Conservation (phyloP, 495 filamentous ascomycete species). For the Ramalina intermedia region DNA sequence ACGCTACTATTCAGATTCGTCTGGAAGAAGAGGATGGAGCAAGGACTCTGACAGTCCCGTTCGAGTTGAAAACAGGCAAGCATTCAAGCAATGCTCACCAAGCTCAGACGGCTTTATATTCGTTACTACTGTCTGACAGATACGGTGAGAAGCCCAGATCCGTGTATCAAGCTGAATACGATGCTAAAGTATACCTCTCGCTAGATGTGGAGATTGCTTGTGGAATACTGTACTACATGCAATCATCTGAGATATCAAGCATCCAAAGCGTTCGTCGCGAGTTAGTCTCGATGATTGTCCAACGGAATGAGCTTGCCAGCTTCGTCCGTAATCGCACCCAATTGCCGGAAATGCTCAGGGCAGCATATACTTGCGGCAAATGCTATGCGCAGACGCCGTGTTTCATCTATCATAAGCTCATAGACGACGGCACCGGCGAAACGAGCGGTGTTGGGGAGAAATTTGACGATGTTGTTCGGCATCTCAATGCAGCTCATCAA, state of each 20-base stretch:
- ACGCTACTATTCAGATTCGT: conserved; percentile 89
- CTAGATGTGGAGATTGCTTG: conserved; percentile 72
- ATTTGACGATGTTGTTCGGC: conserved; percentile 59
- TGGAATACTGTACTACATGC: conserved; percentile 89
- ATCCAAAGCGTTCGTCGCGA: conserved; percentile 76
- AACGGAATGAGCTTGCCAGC: conserved; percentile 77
- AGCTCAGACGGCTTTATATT: conserved; percentile 91
- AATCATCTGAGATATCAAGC: conserved; percentile 68
- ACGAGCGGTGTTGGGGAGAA: conserved; percentile 60
- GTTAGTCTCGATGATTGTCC: conserved; percentile 86
- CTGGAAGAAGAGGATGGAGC: conserved; percentile 49
- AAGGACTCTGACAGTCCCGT: conserved; percentile 68
- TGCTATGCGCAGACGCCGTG: conserved; percentile 84
- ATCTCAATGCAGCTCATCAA: conserved; percentile 56
- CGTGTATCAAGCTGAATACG: not conserved
- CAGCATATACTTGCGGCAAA: conserved; percentile 55
- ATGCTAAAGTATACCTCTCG: conserved; percentile 6
- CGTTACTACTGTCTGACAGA: conserved; percentile 78
- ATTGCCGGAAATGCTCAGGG: conserved; percentile 75
- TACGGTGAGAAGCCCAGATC: conserved; percentile 44
- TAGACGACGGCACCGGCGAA: conserved; percentile 68
- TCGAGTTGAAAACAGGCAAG: conserved; percentile 90
- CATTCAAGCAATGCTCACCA: conserved; percentile 60
- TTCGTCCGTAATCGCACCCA: conserved; percentile 67
- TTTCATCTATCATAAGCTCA: conserved; percentile 88